These are phyloP conservation scores for Curvularia sp. DNA, from an alignment of 2,329 filamentous ascomycete genomes.

Conservation along the genomic window DNA sequence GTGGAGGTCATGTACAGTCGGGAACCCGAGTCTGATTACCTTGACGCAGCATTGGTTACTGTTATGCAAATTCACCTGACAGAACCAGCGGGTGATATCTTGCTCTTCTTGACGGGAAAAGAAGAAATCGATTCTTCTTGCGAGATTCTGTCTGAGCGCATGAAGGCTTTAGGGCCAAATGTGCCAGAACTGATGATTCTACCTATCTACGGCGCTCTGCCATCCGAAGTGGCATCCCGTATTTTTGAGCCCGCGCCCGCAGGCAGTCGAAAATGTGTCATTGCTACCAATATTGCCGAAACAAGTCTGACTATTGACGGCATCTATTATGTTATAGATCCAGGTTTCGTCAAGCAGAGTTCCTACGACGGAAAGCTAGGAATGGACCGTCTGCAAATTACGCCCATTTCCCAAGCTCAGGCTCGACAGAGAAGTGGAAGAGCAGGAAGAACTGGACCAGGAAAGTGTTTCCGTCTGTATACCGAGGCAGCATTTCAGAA, in stretches of 20 bases:
- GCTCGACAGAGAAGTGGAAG: conserved; percentile 93
- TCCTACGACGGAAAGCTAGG: conserved; percentile 96
- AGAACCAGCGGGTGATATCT: conserved; percentile 89
- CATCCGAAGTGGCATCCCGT: conserved; percentile 88
- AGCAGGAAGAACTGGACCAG: conserved; percentile 91
- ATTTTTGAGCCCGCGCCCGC: conserved; percentile 94
- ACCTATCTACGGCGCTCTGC: conserved; percentile 94
- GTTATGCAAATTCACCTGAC: conserved; percentile 98
- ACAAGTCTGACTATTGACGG: conserved; percentile 98
- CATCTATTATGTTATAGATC: conserved; percentile 96
- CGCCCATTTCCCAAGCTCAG: conserved; percentile 94
- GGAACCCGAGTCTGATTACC: conserved; percentile 94
- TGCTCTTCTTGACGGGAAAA: conserved; percentile 96
- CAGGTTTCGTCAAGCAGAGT: conserved; percentile 97
- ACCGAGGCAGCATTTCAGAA: conserved; percentile 95
- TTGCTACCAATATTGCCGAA: conserved; percentile 98
- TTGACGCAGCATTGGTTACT: conserved; percentile 91
- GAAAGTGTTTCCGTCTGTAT: conserved; percentile 88
- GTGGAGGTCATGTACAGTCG: conserved; percentile 95
- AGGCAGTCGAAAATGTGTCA: conserved; percentile 89
- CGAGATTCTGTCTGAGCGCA: conserved; percentile 90
- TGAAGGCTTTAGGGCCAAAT: conserved; percentile 90
- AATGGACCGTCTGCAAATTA: conserved; percentile 96
- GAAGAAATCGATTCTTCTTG: conserved; percentile 97
- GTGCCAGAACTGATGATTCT: conserved; percentile 93